These are phyloP conservation scores for Cladosporium austrohemisphaericum DNA, from an alignment of 2,329 filamentous ascomycete species.

Conservation along the genomic window DNA sequence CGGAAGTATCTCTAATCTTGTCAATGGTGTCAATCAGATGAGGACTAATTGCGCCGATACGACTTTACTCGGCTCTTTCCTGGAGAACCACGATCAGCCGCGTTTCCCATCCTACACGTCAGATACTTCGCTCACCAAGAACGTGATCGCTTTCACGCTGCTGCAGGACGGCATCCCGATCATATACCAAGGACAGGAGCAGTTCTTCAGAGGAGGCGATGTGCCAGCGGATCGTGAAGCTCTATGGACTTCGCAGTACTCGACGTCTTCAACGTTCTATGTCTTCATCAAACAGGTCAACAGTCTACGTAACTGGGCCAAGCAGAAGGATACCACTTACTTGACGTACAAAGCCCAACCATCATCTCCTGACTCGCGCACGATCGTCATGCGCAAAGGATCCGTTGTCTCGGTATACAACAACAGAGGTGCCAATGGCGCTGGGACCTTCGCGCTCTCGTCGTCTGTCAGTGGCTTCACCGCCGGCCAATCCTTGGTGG, in stretches of 20 bases:
- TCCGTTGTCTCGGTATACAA: constrained; percentile 38
- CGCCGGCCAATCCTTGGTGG: constrained; percentile 31
- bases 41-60: constrained; percentile 12
- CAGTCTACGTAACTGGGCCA: constrained; percentile 33
- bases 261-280: constrained; percentile 14
- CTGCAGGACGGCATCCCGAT: constrained; percentile 23
- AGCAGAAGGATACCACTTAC: constrained; percentile 38
- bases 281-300: constrained; percentile 15
- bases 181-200: constrained; percentile 25
- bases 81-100: constrained; percentile 23
- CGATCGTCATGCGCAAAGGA: constrained; percentile 49
- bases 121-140: constrained; percentile 18
- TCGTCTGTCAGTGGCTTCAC: constrained; percentile 25
- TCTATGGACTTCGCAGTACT: constrained; percentile 17
- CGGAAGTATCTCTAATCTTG: constrained; percentile 6
- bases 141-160: constrained; percentile 19
- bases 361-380: constrained; percentile 39
- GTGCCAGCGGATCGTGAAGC: constrained; percentile 17
- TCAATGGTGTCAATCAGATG: constrained; percentile 6
- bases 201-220: constrained; percentile 17
- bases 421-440: constrained; percentile 28
- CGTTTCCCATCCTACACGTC: constrained; percentile 16
- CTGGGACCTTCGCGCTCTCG: constrained; percentile 23
- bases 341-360: constrained; percentile 38
- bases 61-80: constrained; percentile 19